These are phyloP conservation scores for Orbilia blumenaviensis DNA, from an alignment of 2,329 filamentous ascomycete species.

Conservation along the genomic window DNA sequence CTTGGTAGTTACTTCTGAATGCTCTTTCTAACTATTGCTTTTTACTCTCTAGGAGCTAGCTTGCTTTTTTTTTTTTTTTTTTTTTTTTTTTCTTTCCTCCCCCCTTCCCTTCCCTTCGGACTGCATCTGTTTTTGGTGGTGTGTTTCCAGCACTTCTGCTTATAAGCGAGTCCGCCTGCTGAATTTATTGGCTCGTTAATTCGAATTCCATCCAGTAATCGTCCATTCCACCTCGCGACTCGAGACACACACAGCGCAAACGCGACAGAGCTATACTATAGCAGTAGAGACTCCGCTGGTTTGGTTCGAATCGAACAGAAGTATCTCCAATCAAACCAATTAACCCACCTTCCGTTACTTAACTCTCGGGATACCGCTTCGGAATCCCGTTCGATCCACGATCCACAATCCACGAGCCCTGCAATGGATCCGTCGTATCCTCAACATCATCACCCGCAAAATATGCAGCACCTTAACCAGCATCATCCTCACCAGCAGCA, in stretches of 20 bases:
- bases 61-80: constrained; percentile 2
- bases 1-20: no score
- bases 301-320: constrained; percentile 27
- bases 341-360: constrained; percentile 1
- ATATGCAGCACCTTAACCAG: constrained; percentile 52
- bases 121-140: constrained; percentile 4
- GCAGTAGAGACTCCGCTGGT: constrained; percentile 1
- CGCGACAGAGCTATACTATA: constrained; percentile 37
- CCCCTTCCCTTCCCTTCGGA: neutral
- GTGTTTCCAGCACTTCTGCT: constrained; percentile 49
- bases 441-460: constrained; percentile 52
- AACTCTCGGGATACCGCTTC: constrained; percentile 23
- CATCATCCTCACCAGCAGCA: constrained; percentile 48
- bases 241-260: constrained; percentile 28
- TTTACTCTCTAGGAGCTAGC: neutral
- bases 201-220: constrained; percentile 50
- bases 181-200: constrained; percentile 53
- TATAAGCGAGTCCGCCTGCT: constrained; percentile 53
- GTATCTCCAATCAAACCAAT: constrained; percentile 30
- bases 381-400: neutral
- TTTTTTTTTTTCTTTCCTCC: neutral
- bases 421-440: constrained; percentile 51
- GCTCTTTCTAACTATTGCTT: constrained; percentile 18
- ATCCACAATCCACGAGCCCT: constrained; percentile 7
- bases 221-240: constrained; percentile 44